Evolutionary conservation across 345 rosid species (phyloP).

Genomic region (Citrus sp.): DNA sequence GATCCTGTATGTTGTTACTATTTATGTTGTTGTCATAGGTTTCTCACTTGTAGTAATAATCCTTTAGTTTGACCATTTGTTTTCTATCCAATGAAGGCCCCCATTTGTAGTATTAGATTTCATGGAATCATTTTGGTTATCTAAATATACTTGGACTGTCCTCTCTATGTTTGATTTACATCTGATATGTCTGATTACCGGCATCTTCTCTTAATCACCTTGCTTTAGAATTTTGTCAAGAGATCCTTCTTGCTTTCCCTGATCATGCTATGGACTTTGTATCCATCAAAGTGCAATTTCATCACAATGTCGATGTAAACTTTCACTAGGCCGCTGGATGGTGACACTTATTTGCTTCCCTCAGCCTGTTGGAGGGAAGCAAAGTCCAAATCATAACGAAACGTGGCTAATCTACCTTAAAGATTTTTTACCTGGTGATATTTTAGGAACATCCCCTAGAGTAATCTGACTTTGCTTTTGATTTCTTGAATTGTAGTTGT

Average conservation of each 20-base stretch:
- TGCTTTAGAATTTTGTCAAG: not conserved
- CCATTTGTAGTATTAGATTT: not conserved
- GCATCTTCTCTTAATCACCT: not conserved
- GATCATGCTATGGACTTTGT: not conserved
- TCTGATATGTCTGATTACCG: not conserved
- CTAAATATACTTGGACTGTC: not conserved
- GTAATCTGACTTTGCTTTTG: not conserved
- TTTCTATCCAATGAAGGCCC: not conserved
- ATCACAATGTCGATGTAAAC: not conserved
- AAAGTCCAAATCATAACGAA: not conserved
- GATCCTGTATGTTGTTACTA: constrained; percentile 56
- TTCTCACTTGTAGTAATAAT: not conserved
- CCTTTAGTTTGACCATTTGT: not conserved
- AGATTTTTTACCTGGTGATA: not conserved
- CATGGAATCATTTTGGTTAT: not conserved
- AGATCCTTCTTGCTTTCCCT: not conserved
- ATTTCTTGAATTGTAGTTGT: not conserved
- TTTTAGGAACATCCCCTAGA: not conserved
- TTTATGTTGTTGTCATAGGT: not conserved
- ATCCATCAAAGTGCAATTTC: not conserved
- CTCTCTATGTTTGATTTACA: not conserved
- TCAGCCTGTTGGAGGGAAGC: not conserved
- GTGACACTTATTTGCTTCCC: not conserved
- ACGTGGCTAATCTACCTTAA: not conserved
- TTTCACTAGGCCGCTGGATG: not conserved